Evolutionary conservation across 305 asterid species (phyloP), one percentile per base, ranked within the genome.

Genomic region (Fraxinus baroniana): DNA sequence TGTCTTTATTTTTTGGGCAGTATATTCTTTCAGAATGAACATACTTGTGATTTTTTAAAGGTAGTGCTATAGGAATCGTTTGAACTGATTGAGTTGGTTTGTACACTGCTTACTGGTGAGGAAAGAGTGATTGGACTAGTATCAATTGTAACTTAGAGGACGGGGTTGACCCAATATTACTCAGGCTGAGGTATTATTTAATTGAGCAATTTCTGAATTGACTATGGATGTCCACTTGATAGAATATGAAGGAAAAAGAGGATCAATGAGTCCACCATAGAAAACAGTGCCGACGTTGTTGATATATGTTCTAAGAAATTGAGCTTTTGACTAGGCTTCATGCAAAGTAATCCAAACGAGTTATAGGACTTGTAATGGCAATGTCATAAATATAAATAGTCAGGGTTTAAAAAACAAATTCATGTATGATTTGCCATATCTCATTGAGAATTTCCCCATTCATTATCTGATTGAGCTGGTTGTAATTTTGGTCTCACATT

Each of bases 401-500:
- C 24, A 0, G 10, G 66, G 26, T 57, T 57, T 57, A 22, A 57
- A 6, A 57, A 57, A 57, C 8, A 24, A 57, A 57, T n/a, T 57
- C 26, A 0, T 57, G 37, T 74, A 20, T 74, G 33, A 7, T 33
- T 36, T 36, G 78, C n/a, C 20, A 26, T 79, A 8, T 79, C 26
- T 18, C 6, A 10, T 12, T 55, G 73, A 80, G 4, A 32, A 17
- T 32, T 33, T 41, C 28, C 6, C 37, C 37, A 68, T 68, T 68
- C 74, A 30, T 28, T 39, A 26, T 30, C 44, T 41, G 52, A 81
- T 37, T 77, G n/a, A 15, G 35, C 22, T 22, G 18, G 33, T 62
- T 74, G 60, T 74, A 73, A 78, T 76, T 74, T 80, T 80, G 74
- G 66, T 81, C 33, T 55, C 75, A 33, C 74, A 15, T 83, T 71